Conservation (phyloP, 352 stramenopile species). For the Phytophthora citrophthora region DNA sequence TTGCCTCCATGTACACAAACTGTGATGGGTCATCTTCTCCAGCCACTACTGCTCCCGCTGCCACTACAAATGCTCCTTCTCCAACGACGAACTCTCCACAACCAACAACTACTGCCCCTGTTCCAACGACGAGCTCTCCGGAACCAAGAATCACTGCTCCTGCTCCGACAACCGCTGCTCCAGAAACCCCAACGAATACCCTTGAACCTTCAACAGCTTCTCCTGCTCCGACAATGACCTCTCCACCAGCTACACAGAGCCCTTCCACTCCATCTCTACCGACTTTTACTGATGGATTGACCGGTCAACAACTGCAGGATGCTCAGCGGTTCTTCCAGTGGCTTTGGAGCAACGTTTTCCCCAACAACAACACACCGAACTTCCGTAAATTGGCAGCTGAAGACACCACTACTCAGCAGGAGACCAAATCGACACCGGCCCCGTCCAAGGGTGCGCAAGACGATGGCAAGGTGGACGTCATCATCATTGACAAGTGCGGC, state of each 20-base stretch:
- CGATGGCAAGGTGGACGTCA: slow-evolving; percentile 29
- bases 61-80: slow-evolving; percentile 5
- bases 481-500: slow-evolving; percentile 38
- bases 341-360: slow-evolving; percentile 17
- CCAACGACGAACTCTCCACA: neutral
- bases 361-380: slow-evolving; percentile 5
- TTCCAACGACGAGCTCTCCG: slow-evolving; percentile 6
- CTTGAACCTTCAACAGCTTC: neutral
- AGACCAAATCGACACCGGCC: neutral
- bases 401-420: slow-evolving; percentile 2
- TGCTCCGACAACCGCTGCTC: slow-evolving; percentile 4
- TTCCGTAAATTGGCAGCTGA: slow-evolving; percentile 14
- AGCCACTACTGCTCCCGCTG: slow-evolving; percentile 2
- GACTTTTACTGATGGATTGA: neutral
- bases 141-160: slow-evolving; percentile 1
- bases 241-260: neutral
- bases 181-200: neutral
- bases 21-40: slow-evolving; percentile 22
- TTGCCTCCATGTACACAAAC: slow-evolving; percentile 37
- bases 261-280: neutral
- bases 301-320: slow-evolving; percentile 5
- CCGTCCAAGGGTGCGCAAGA: slow-evolving; percentile 9
- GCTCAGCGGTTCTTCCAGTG: slow-evolving; percentile 16
- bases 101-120: slow-evolving; percentile 3
- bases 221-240: slow-evolving; percentile 4